phyloP scores from a whole-genome alignment of 805 yeast genomes.

The Wickerhamiella slavikovae region DNA sequence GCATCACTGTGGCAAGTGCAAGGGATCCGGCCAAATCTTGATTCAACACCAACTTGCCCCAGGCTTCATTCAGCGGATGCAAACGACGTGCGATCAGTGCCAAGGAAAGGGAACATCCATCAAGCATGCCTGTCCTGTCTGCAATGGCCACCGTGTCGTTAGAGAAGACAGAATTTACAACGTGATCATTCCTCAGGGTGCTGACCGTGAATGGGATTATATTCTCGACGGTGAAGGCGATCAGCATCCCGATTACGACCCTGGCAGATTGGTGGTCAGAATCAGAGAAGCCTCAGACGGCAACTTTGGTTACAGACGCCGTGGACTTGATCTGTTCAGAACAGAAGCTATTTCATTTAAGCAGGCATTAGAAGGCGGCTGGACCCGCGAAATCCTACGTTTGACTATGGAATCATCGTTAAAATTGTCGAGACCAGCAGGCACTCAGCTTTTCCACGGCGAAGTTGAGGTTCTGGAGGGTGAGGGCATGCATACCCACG shows the following conservation, averaged over 20 bases:
- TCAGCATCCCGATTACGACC: conserved; percentile 55
- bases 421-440: conserved; percentile 29
- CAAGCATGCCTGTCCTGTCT: conserved; percentile 39
- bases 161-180: conserved; percentile 35
- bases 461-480: conserved; percentile 52
- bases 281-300: conserved; percentile 30
- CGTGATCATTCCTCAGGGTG: conserved; percentile 50
- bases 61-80: conserved; percentile 74
- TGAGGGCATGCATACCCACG: conserved; percentile 65
- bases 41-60: conserved; percentile 65
- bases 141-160: conserved; percentile 51
- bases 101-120: conserved; percentile 55
- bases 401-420: conserved; percentile 38
- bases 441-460: conserved; percentile 37
- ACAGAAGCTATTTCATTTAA: conserved; percentile 53
- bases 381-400: conserved; percentile 49
- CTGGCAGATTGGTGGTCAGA: conserved; percentile 61
- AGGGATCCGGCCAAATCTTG: conserved; percentile 51
- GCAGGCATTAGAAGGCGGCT: conserved; percentile 63
- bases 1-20: conserved; percentile 45
- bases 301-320: conserved; percentile 72
- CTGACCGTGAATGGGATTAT: conserved; percentile 36
- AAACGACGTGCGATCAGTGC: conserved; percentile 61
- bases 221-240: conserved; percentile 61
- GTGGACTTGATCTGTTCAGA: conserved; percentile 53